Percentiles rank a stretch among this genome's conserved stretches.
These are phyloP conservation scores for Fusarium neocosmosporiellum DNA, from an alignment of 2,329 filamentous ascomycete species.

Conservation along the genomic window DNA sequence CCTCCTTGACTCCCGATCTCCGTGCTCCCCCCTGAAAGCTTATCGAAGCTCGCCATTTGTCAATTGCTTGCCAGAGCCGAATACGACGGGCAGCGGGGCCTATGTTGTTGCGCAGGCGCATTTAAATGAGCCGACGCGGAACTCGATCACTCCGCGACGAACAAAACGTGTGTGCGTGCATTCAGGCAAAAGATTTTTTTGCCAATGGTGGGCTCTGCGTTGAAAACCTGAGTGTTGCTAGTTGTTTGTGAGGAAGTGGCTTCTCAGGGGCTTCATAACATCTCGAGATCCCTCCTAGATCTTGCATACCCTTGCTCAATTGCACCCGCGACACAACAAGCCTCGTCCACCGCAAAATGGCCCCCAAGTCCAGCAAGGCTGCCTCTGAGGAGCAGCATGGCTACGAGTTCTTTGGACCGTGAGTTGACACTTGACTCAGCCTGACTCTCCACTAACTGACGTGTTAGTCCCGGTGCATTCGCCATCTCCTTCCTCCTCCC, in stretches of 20 bases:
- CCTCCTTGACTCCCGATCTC: slow-evolving; percentile 9
- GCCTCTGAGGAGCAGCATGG: slow-evolving; percentile 52
- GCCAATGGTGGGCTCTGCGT: slow-evolving; percentile 18
- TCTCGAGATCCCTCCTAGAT: neutral
- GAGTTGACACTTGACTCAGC: slow-evolving; percentile 42
- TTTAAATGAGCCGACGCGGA: slow-evolving; percentile 36
- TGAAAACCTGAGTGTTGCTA: slow-evolving; percentile 2
- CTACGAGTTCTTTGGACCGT: slow-evolving; percentile 67
- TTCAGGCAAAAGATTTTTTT: neutral
- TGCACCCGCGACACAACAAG: slow-evolving; percentile 6
- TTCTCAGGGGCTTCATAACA: slow-evolving; percentile 10
- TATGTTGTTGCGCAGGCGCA: slow-evolving; percentile 3
- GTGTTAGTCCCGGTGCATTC: slow-evolving; percentile 76
- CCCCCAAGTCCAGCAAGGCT: slow-evolving; percentile 42
- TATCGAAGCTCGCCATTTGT: slow-evolving; percentile 17
- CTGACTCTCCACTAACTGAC: no score
- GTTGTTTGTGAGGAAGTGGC: neutral
- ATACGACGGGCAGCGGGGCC: slow-evolving; percentile 29
- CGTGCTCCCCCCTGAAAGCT: slow-evolving; percentile 7
- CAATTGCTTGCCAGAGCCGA: slow-evolving; percentile 11
- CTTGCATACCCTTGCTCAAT: slow-evolving; percentile 2
- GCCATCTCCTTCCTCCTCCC: slow-evolving; percentile 85
- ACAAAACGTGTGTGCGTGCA: neutral
- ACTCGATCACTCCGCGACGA: slow-evolving; percentile 36
- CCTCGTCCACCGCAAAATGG: slow-evolving; percentile 43